phyloP scores from a whole-genome alignment of 2,329 filamentous ascomycete species.

The Lasiodiplodia sp. region DNA sequence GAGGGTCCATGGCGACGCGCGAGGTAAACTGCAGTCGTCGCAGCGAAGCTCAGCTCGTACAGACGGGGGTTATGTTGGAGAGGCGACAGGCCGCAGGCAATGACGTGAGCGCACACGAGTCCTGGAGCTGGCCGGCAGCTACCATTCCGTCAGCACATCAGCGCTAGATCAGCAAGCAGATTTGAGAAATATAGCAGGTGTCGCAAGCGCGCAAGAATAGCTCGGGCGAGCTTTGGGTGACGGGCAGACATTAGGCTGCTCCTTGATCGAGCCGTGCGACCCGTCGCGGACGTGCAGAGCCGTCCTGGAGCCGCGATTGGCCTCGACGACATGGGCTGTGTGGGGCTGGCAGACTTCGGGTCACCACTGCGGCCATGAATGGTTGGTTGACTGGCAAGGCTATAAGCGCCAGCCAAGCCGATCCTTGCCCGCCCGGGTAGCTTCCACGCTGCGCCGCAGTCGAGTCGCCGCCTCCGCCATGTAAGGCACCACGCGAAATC shows the following conservation, averaged over 20 bases:
- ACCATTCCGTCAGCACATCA: conserved; percentile 9
- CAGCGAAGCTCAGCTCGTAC: neutral
- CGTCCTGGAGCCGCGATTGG: conserved; percentile 16
- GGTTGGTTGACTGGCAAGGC: too few species aligned
- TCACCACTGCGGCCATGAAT: neutral
- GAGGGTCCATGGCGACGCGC: conserved; percentile 17
- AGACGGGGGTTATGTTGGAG: neutral
- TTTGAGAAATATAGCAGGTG: conserved; percentile 21
- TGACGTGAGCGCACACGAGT: conserved; percentile 23
- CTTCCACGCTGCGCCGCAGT: neutral
- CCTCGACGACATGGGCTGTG: conserved; percentile 18
- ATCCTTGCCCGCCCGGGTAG: neutral
- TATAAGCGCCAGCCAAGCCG: neutral
- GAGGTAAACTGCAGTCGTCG: neutral
- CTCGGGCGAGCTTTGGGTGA: conserved; percentile 2
- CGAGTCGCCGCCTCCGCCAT: neutral
- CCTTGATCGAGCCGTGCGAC: conserved; percentile 16
- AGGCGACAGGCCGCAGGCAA: neutral
- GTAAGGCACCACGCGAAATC: neutral
- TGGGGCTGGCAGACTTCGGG: conserved; percentile 15
- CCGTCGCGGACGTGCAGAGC: conserved; percentile 11
- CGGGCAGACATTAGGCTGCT: conserved; percentile 6
- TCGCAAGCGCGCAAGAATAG: conserved; percentile 12
- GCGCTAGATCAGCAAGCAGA: conserved; percentile 14
- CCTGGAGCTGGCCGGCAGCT: neutral